Conservation (phyloP, 345 rosid species). For the Draba incana region DNA sequence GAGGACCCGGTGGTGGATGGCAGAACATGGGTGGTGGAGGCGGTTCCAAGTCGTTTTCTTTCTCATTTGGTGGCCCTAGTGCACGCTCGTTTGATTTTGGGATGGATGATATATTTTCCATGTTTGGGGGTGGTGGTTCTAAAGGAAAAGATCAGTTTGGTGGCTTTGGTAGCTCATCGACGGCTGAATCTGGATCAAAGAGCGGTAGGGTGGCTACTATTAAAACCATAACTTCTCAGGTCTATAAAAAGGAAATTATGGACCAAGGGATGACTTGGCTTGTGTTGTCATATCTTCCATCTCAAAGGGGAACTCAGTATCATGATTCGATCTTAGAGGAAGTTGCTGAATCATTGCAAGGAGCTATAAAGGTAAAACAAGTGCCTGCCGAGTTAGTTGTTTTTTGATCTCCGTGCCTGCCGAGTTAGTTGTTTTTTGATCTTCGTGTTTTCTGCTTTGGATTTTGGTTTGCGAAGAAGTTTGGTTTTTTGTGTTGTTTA, state of each 20-base stretch:
- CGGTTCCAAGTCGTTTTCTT: constrained; percentile 67
- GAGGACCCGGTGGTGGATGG: constrained; percentile 72
- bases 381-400: background rate
- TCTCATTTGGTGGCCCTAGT: constrained; percentile 67
- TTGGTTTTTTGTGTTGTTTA: background rate
- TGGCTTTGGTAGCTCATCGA: constrained; percentile 62
- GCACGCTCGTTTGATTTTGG: constrained; percentile 64
- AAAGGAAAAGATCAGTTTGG: constrained; percentile 50
- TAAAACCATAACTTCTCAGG: constrained; percentile 52
- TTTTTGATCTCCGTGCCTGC: too few relatives aligned
- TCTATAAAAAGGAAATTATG: constrained; percentile 64
- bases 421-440: constrained; percentile 16
- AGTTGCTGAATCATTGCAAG: constrained; percentile 64
- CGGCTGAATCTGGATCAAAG: constrained; percentile 53
- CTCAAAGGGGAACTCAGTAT: constrained; percentile 52
- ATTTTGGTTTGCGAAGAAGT: background rate
- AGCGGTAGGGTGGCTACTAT: constrained; percentile 50
- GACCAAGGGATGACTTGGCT: constrained; percentile 93
- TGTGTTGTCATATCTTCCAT: constrained; percentile 61
- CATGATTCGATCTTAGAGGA: constrained; percentile 65
- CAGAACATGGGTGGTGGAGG: constrained; percentile 74
- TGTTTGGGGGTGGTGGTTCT: constrained; percentile 56
- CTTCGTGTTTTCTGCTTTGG: constrained; percentile 4
- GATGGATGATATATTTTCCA: constrained; percentile 65
- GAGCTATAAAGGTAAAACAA: constrained; percentile 76